Conservation (phyloP, 352 stramenopile species). For the Globisporangium echinulatum region DNA sequence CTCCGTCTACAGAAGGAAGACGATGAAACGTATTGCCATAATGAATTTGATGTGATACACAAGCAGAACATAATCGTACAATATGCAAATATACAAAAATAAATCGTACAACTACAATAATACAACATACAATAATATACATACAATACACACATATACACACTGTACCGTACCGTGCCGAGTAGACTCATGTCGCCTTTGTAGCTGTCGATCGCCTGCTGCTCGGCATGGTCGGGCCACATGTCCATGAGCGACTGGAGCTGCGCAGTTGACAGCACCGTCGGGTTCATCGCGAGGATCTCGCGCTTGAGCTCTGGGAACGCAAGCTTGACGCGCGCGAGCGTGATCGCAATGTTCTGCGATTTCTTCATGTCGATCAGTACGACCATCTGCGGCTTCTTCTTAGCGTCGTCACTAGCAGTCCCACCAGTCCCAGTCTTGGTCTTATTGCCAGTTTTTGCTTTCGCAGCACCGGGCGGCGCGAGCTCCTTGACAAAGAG, state of each 20-base stretch:
- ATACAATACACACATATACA: not conserved
- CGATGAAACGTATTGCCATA: too few relatives aligned
- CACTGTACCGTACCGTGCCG: conserved; percentile 25
- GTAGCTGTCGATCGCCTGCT: conserved; percentile 62
- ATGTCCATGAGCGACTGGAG: conserved; percentile 81
- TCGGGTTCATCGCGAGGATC: conserved; percentile 70
- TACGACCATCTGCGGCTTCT: conserved; percentile 68
- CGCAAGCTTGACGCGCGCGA: conserved; percentile 67
- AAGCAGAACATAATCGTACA: too few relatives aligned
- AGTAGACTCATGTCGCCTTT: conserved; percentile 53
- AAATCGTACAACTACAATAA: too few relatives aligned
- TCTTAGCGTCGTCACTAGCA: conserved; percentile 16
- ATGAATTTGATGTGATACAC: too few relatives aligned
- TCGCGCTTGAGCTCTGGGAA: conserved; percentile 70
- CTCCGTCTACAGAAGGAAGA: conserved; percentile 30
- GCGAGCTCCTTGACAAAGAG: conserved; percentile 56
- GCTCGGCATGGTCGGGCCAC: conserved; percentile 73
- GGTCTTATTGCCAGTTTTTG: conserved; percentile 19
- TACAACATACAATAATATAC: too few relatives aligned
- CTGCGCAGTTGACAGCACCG: conserved; percentile 68
- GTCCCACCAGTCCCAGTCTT: conserved; percentile 16
- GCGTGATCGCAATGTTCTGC: conserved; percentile 82
- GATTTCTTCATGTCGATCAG: conserved; percentile 87
- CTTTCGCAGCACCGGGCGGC: conserved; percentile 16
- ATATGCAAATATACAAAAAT: too few relatives aligned